Percentiles rank a stretch among this genome's conserved stretches.
Evolutionary conservation across 2,329 filamentous ascomycete species (phyloP).

Genomic region (Chrysoporthe deuterocubensis): DNA sequence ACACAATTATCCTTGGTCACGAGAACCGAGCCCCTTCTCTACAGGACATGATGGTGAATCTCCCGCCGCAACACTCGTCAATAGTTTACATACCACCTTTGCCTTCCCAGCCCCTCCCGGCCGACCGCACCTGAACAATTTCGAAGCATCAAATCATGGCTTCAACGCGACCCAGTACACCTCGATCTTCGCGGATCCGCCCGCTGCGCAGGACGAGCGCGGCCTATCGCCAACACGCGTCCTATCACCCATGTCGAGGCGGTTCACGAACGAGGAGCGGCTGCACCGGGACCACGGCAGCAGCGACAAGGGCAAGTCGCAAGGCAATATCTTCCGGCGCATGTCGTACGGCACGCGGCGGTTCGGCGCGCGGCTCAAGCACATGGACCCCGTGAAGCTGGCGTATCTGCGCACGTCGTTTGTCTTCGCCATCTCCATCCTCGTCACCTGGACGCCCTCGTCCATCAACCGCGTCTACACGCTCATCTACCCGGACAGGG

Average conservation of each 20-base stretch:
- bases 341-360: constrained; percentile 18
- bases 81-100: not conserved
- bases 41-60: not conserved
- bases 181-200: constrained; percentile 18
- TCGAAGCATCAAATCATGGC: constrained; percentile 15
- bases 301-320: constrained; percentile 5
- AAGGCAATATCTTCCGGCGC: constrained; percentile 27
- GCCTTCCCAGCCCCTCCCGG: not conserved
- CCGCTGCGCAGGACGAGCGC: constrained; percentile 10
- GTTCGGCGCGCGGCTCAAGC: constrained; percentile 41
- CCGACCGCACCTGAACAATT: constrained; percentile 2
- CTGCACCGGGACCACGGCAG: not conserved
- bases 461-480: constrained; percentile 76
- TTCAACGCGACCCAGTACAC: constrained; percentile 28
- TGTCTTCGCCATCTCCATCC: constrained; percentile 63
- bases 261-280: constrained; percentile 8
- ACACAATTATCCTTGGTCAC: constrained; percentile 27
- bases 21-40: constrained; percentile 15
- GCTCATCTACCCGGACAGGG: constrained; percentile 57
- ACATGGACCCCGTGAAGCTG: constrained; percentile 61
- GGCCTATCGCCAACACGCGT: constrained; percentile 15
- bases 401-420: constrained; percentile 65
- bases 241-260: constrained; percentile 13
- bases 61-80: constrained; percentile 14
- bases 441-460: constrained; percentile 68